Base-by-base conservation (phyloP, 768 basidiomycete species). In the Saitozyma podzolica region DNA sequence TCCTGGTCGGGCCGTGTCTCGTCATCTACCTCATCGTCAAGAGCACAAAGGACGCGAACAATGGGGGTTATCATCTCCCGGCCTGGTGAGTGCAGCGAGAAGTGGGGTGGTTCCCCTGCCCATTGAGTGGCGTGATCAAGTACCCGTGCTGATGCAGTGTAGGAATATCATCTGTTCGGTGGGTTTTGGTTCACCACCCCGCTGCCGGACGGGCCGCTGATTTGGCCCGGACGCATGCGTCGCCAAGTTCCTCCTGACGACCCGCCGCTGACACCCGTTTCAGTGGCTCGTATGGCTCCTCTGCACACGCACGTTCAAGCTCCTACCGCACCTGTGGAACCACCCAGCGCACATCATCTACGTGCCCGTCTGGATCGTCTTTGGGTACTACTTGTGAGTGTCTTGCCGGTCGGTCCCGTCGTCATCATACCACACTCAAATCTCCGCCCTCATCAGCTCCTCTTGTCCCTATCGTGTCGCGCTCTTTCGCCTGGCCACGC, bases 311-410 rank as follows among this genome's bases (percentile, higher is more conserved):
- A 81, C 82, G 10, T 61, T 74, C 67, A 95, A 95, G 80, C 86
- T 87, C 3, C 80, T 90, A 10, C 90, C 90, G 0, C 89, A 91
- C 81, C 82, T 91, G 9, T 91, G 89, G 89, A 75, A 87, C 58
- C 82, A 86, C 40, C 90, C 90, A 0, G 83, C 85, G 66, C 87
- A 91, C 67, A 84, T 91, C 70, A 85, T 92, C 66, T 86, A 89
- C 74, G 89, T 91, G 6, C 89, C 89, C n/a, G 89, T 88, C 14
- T 91, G 89, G 80, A 89, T 95, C 73, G 76, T 88, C 6, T 94
- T 95, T 76, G 92, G 92, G 29, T 95, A 95, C 77, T 94, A 94
- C 81, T 95, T 95, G 78, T 80, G 58, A 72, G 80, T 62, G 10
- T 29, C 29, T 29, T 29, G 29, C 29, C 29, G 29, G 10, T 43